Conservation (phyloP, 352 stramenopile species). For the Pythium folliculosum region DNA sequence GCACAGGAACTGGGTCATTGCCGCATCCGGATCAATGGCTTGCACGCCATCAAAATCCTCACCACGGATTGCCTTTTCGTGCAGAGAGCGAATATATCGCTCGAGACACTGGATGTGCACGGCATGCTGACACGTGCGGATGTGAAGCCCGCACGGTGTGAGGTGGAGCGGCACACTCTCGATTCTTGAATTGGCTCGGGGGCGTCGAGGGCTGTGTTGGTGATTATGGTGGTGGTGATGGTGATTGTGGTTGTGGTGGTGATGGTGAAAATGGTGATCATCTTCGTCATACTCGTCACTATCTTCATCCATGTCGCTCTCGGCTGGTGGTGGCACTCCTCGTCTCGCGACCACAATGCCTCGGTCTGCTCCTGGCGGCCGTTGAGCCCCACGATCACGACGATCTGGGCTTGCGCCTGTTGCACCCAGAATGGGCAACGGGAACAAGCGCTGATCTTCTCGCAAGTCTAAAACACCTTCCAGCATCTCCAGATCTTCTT, state of each 20-base stretch:
- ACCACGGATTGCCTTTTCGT: constrained; percentile 86
- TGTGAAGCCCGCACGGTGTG: constrained; percentile 77
- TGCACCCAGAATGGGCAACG: constrained; percentile 17
- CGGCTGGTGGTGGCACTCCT: neutral
- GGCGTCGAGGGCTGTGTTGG: constrained; percentile 46
- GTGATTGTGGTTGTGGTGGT: constrained; percentile 35
- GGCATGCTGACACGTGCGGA: constrained; percentile 85
- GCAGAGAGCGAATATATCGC: constrained; percentile 82
- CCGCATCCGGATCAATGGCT: constrained; percentile 84
- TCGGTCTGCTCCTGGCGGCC: constrained; percentile 4
- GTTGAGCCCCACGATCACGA: constrained; percentile 11
- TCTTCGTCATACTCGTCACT: constrained; percentile 28
- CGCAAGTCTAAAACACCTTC: constrained; percentile 67
- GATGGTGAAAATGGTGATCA: constrained; percentile 31
- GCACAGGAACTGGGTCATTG: constrained; percentile 92
- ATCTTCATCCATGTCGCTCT: constrained; percentile 28
- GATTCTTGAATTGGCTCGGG: constrained; percentile 44
- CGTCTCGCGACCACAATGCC: constrained; percentile 24
- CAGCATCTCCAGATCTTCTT: constrained; percentile 70
- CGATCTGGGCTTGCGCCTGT: constrained; percentile 12
- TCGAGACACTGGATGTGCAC: constrained; percentile 88
- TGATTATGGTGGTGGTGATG: constrained; percentile 43
- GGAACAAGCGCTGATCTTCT: constrained; percentile 38
- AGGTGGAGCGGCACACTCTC: constrained; percentile 73
- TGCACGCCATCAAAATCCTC: constrained; percentile 90